A percentile compares a stretch with the other conserved stretches of the same genome.
phyloP scores from a whole-genome alignment of 192 early-diverging fungal species.

The Funneliformis mosseae region DNA sequence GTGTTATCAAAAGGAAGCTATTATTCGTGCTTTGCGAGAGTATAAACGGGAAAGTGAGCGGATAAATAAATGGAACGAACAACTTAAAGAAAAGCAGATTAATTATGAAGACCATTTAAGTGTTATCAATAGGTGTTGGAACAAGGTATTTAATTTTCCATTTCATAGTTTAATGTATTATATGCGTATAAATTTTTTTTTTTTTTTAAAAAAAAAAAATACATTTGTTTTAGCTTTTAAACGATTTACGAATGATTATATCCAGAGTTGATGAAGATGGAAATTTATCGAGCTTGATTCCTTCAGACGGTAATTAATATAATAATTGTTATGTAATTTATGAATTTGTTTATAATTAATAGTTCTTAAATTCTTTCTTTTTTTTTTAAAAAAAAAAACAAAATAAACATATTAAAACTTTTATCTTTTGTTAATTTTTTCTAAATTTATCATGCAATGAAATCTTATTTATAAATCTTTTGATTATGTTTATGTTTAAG shows the following conservation, averaged over 20 bases:
- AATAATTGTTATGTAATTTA: neutral
- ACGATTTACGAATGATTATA: neutral
- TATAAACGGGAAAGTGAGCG: constrained; percentile 4
- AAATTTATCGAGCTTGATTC: neutral
- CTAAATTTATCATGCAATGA: neutral
- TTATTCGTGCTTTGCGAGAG: constrained; percentile 5
- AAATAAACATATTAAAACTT: too few relatives aligned
- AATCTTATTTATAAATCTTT: neutral
- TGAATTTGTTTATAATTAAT: neutral
- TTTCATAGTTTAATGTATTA: neutral
- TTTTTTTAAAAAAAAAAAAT: neutral
- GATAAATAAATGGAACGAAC: neutral
- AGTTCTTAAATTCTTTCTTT: neutral
- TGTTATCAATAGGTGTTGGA: neutral
- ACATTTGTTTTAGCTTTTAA: neutral
- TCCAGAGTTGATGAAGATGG: neutral
- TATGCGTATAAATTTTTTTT: neutral
- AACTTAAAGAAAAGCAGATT: neutral
- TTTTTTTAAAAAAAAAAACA: neutral
- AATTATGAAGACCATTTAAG: constrained; percentile 1
- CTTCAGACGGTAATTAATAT: constrained; percentile 1
- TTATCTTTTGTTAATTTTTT: neutral
- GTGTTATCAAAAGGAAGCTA: constrained; percentile 12
- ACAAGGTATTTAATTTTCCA: neutral
- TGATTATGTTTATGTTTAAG: neutral